Conservation (phyloP, 805 yeast species). For the Metschnikowia baotianmanensis region DNA sequence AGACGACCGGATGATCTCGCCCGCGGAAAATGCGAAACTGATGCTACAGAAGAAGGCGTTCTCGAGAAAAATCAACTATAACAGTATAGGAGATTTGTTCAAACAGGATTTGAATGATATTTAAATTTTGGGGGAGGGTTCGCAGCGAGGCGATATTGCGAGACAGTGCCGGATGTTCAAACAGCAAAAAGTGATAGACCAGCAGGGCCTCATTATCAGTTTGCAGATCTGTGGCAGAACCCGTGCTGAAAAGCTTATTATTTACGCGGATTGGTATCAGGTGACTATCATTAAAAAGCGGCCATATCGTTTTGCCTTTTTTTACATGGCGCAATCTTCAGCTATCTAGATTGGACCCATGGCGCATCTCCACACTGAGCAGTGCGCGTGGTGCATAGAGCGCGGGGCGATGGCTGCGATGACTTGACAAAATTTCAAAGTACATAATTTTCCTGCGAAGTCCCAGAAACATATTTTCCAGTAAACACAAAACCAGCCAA, state of each 20-base stretch:
- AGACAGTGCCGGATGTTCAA: no score
- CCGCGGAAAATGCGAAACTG: slow-evolving; percentile 76
- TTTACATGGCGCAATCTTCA: no score
- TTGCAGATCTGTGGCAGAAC: no score
- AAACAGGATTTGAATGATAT: slow-evolving; percentile 3
- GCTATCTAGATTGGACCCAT: not conserved
- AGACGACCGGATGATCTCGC: slow-evolving; percentile 46
- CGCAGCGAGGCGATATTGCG: no score
- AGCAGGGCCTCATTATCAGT: not conserved
- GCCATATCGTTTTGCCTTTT: not conserved
- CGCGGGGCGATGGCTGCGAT: slow-evolving; percentile 13
- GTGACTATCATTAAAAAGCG: no score
- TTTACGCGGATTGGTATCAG: no score
- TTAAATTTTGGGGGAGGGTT: not conserved
- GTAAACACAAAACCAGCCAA: slow-evolving; percentile 1
- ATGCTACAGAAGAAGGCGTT: slow-evolving; percentile 74
- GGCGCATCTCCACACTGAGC: no score
- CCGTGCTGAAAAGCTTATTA: no score
- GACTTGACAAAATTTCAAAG: slow-evolving; percentile 10
- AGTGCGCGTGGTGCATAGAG: not conserved
- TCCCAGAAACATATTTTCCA: not conserved
- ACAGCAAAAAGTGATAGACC: no score
- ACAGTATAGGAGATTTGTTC: slow-evolving; percentile 61
- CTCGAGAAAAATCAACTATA: slow-evolving; percentile 89
- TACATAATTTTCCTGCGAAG: not conserved